Conservation (phyloP, 345 rosid species). For the Brassica napus region DNA sequence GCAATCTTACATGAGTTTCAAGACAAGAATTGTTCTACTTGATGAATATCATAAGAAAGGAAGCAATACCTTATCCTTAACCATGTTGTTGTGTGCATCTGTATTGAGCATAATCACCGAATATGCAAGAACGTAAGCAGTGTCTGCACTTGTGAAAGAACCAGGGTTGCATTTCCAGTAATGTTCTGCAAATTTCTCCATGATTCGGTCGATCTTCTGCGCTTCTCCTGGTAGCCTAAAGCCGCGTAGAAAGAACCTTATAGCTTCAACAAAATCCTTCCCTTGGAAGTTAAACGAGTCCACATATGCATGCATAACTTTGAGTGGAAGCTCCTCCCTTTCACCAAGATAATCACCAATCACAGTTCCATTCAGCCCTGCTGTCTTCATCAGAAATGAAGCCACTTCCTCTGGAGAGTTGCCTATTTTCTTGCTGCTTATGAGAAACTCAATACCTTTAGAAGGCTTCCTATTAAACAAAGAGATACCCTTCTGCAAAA, state of each 20-base stretch:
- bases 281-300: constrained; percentile 79
- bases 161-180: constrained; percentile 91
- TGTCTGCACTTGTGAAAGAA: constrained; percentile 94
- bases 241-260: constrained; percentile 88
- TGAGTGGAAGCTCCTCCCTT: constrained; percentile 84
- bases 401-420: constrained; percentile 85
- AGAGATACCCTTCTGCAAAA: constrained; percentile 83
- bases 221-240: constrained; percentile 99
- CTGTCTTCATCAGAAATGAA: constrained; percentile 72
- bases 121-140: constrained; percentile 95
- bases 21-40: neutral
- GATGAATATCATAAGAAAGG: neutral
- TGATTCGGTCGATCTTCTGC: constrained; percentile 92
- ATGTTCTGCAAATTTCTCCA: constrained; percentile 98
- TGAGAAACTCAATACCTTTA: constrained; percentile 86
- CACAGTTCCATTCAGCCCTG: constrained; percentile 78
- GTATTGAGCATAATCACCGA: constrained; percentile 98
- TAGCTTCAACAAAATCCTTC: constrained; percentile 80
- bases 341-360: constrained; percentile 98
- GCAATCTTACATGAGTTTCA: too few species aligned
- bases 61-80: constrained; percentile 81
- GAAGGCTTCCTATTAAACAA: constrained; percentile 87
- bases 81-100: constrained; percentile 97
- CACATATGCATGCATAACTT: constrained; percentile 98
- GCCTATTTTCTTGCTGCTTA: constrained; percentile 69